These are phyloP conservation scores for Psidium guajava DNA, from an alignment of 345 rosid species.

Conservation along the genomic window DNA sequence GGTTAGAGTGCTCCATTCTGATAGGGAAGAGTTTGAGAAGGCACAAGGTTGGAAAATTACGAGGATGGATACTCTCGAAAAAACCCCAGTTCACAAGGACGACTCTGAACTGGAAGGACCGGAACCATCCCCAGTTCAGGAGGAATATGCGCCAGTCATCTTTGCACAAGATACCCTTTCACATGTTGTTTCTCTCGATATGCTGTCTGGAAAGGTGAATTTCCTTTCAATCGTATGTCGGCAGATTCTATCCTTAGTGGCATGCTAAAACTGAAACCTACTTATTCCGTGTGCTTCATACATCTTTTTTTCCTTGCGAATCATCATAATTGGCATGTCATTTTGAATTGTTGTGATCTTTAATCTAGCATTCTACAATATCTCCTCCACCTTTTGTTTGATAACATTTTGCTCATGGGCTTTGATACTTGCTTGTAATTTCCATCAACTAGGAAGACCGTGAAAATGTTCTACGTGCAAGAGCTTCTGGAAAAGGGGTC, in stretches of 20 bases:
- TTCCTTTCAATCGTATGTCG: not conserved
- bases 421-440: not conserved
- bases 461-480: constrained; percentile 78
- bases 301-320: not conserved
- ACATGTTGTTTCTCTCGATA: constrained; percentile 79
- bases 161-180: constrained; percentile 95
- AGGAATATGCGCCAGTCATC: constrained; percentile 97
- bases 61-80: constrained; percentile 62
- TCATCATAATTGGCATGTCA: not conserved
- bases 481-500: constrained; percentile 84
- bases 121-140: constrained; percentile 77
- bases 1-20: constrained; percentile 76
- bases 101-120: constrained; percentile 39
- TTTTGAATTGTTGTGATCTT: not conserved
- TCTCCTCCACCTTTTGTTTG: not conserved
- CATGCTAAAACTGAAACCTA: not conserved
- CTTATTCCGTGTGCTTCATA: not conserved
- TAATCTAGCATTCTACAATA: not conserved
- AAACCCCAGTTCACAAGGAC: constrained; percentile 78
- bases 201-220: constrained; percentile 90
- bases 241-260: not conserved
- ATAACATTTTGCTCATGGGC: not conserved
- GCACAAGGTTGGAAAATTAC: constrained; percentile 91
- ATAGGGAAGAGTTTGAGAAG: constrained; percentile 86
- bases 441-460: constrained; percentile 72